Base-by-base conservation (phyloP, 495 filamentous ascomycete genomes). In the Penicillium salamii region DNA sequence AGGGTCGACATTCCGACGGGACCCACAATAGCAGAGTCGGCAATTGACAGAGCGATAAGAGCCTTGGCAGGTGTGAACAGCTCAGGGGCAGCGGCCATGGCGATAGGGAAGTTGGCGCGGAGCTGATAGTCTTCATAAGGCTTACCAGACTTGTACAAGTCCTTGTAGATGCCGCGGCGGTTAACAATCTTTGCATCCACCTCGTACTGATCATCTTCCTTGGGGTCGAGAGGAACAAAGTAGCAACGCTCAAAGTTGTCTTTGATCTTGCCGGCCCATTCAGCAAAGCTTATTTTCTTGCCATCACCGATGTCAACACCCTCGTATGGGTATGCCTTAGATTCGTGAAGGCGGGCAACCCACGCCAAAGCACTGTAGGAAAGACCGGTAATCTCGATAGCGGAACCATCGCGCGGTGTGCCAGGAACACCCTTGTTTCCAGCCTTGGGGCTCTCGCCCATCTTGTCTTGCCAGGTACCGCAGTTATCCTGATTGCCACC, bases 401-500 rank as follows among this genome's bases (percentile, higher is more conserved):
- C 88, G 17, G 95, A 90, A 17, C 95, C 95, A 70, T 99, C 95
- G 59, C 95, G 82, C 29, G 95, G 95, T 20, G 95, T 97, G 2
- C 91, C 95, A 0, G 95, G 95, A n/a, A 93, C 72, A 43, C 95
- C 95, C 74, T 96, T 97, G 59, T 83, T 95, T 31, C 87, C 85
- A 18, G 95, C 95, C 48, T 84, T 88, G 46, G 87, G 80, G 48
- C 89, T 95, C 68, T 99, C 95, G n/a, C 95, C 95, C 93, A 97
- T 99, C 78, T 99, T 99, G 72, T 99, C 95, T 87, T 96, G 95
- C 95, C 95, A 99, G 4, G 95, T 99, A 45, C 95, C 95, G 58
- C 95, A 99, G 62, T 99, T 99, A 64, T 71, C 74, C 63, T 97
- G 90, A 55, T 86, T 97, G 29, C 95, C 95, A 31, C 95, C 95